These are phyloP conservation scores for Colletotrichum karsti DNA, from an alignment of 2,329 filamentous ascomycete genomes.

Conservation along the genomic window DNA sequence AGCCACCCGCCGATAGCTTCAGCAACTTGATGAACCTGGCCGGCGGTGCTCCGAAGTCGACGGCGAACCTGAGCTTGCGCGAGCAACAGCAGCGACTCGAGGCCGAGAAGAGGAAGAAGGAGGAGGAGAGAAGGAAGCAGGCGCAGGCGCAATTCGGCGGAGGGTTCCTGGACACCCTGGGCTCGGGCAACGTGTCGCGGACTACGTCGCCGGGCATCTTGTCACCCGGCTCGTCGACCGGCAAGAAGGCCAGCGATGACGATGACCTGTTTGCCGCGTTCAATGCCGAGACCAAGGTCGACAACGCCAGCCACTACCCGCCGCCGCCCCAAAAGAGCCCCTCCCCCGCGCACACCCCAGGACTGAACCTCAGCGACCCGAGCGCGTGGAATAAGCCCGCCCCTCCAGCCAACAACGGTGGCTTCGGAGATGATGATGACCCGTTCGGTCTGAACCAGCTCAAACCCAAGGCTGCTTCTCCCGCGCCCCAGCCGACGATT, in stretches of 20 bases:
- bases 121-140: conserved; percentile 75
- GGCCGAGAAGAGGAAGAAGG: conserved; percentile 74
- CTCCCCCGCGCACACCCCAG: conserved; percentile 53
- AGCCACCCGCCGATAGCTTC: conserved; percentile 76
- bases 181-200: conserved; percentile 58
- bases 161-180: conserved; percentile 80
- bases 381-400: conserved; percentile 59
- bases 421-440: conserved; percentile 78
- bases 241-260: conserved; percentile 53
- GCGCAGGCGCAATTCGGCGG: conserved; percentile 81
- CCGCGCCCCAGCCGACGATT: conserved; percentile 33
- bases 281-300: conserved; percentile 71
- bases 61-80: conserved; percentile 78
- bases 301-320: conserved; percentile 72
- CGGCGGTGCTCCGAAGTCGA: conserved; percentile 61
- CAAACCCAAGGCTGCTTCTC: conserved; percentile 49
- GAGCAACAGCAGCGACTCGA: conserved; percentile 78
- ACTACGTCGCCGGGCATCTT: conserved; percentile 52
- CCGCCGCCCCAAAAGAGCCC: conserved; percentile 56
- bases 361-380: conserved; percentile 61
- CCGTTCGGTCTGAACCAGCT: conserved; percentile 83
- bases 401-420: conserved; percentile 37
- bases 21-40: conserved; percentile 75
- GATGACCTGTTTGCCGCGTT: conserved; percentile 75
- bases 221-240: conserved; percentile 34